A percentile compares a stretch with the other conserved stretches of the same genome.
Evolutionary conservation across 2,329 filamentous ascomycete genomes (phyloP).

Genomic region (Clonostachys rhizophaga): DNA sequence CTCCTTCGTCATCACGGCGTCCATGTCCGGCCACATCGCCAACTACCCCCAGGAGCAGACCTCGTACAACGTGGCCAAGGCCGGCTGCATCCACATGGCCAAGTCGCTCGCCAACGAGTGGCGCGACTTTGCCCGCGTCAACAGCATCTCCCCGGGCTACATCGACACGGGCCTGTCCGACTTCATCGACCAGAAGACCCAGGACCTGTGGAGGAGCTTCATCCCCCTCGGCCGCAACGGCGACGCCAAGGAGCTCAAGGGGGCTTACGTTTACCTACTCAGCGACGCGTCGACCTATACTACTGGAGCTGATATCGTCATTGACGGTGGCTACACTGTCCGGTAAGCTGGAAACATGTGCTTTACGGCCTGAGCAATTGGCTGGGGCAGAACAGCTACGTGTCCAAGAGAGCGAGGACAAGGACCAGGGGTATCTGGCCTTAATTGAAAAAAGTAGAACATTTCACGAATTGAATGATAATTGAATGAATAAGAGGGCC

Average conservation of each 20-base stretch:
- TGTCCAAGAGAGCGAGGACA: no score
- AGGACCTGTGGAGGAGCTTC: conserved; percentile 65
- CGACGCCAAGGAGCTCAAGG: conserved; percentile 61
- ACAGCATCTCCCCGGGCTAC: conserved; percentile 58
- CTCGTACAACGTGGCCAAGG: conserved; percentile 56
- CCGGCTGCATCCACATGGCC: conserved; percentile 36
- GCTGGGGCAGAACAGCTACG: no score
- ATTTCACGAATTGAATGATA: no score
- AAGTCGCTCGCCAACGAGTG: conserved; percentile 50
- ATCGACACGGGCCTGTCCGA: conserved; percentile 59
- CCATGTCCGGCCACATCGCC: conserved; percentile 62
- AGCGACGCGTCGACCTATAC: conserved; percentile 69
- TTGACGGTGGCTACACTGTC: conserved; percentile 58
- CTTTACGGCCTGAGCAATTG: no score
- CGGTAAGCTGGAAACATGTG: neutral
- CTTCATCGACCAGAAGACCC: conserved; percentile 55
- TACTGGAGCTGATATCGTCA: conserved; percentile 61
- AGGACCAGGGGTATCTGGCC: no score
- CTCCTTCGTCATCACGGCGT: conserved; percentile 60
- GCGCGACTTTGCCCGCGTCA: conserved; percentile 57
- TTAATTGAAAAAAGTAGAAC: no score
- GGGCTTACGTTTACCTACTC: conserved; percentile 66
- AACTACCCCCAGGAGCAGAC: conserved; percentile 62
- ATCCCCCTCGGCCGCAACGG: conserved; percentile 66
- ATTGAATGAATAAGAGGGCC: no score